Evolutionary conservation across 2,329 filamentous ascomycete genomes (phyloP).

Genomic region (Thielaviopsis euricoi): DNA sequence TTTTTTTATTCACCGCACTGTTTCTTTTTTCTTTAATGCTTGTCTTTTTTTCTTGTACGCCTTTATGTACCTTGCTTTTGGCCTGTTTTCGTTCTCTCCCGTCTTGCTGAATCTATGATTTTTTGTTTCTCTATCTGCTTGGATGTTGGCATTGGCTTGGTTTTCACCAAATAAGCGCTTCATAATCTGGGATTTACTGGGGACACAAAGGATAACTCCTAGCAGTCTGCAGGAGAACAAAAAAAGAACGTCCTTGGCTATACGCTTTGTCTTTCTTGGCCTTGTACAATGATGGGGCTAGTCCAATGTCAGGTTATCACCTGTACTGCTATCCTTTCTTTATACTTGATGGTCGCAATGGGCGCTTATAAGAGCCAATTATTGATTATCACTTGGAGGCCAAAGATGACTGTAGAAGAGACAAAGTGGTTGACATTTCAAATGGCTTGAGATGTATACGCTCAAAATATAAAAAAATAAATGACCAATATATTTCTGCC

Average conservation of each 20-base stretch:
- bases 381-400: no score
- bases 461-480: no score
- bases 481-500: no score
- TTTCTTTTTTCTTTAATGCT: not conserved
- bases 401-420: no score
- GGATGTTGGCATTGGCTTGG: not conserved
- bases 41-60: not conserved
- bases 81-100: not conserved
- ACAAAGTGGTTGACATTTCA: no score
- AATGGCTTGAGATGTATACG: no score
- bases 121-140: not conserved
- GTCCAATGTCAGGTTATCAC: not conserved
- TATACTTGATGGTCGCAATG: not conserved
- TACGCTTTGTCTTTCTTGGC: not conserved
- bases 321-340: conserved; percentile 4
- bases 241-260: no score
- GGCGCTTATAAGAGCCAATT: no score
- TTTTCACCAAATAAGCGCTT: not conserved
- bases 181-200: not conserved
- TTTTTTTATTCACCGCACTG: not conserved
- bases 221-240: no score
- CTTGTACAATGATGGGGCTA: not conserved
- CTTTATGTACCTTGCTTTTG: not conserved
- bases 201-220: no score
- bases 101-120: not conserved